phyloP scores from a whole-genome alignment of 495 filamentous ascomycete species.

The Symbiotaphrina buchneri region DNA sequence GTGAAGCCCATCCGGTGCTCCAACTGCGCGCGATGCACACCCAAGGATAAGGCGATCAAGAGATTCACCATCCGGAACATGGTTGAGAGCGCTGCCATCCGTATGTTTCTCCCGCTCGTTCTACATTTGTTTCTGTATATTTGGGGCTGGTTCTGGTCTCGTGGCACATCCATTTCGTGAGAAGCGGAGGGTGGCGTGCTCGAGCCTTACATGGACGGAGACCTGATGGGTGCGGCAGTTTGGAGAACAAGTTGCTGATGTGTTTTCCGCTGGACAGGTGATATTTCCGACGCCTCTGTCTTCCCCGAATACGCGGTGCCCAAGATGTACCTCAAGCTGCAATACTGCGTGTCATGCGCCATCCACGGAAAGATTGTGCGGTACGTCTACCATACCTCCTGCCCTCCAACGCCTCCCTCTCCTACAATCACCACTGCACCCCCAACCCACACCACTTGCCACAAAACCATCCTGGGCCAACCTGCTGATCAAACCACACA shows the following conservation, averaged over 20 bases:
- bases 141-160: neutral
- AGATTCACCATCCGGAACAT: conserved; percentile 99
- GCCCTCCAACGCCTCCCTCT: neutral
- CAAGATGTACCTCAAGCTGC: conserved; percentile 99
- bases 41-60: conserved; percentile 99
- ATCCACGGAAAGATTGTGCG: conserved; percentile 99
- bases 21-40: conserved; percentile 99
- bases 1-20: conserved; percentile 99
- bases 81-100: conserved; percentile 98
- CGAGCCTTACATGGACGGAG: too few relatives aligned
- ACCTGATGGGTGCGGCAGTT: too few relatives aligned
- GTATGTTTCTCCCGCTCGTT: conserved; percentile 35
- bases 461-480: neutral
- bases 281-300: conserved; percentile 99
- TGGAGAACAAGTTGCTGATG: too few relatives aligned
- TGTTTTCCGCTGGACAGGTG: conserved; percentile 35
- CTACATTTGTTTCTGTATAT: neutral
- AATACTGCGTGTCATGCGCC: conserved; percentile 99
- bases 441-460: neutral
- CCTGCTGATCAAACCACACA: conserved; percentile 13
- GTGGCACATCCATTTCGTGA: neutral
- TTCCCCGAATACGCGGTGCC: conserved; percentile 97
- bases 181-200: neutral
- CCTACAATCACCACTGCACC: neutral
- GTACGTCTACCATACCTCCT: conserved; percentile 43